Conservation (phyloP, 148 eudicot species). For the Spergularia marina region DNA sequence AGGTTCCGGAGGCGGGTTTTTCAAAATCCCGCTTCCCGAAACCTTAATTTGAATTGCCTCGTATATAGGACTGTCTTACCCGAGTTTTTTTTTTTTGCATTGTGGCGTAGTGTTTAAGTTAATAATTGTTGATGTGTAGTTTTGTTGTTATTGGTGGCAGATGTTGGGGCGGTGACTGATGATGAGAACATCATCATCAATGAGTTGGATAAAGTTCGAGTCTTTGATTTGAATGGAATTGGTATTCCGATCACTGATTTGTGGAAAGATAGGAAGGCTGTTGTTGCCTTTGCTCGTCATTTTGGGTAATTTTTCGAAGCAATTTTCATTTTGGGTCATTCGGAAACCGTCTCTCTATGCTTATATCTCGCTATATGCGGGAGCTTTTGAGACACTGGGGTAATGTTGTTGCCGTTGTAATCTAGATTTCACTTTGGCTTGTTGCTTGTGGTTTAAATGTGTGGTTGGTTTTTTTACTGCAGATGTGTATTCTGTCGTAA, state of each 20-base stretch:
- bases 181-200: conserved; percentile 20
- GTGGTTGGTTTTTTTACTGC: conserved; percentile 16
- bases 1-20: too few relatives aligned
- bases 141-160: conserved; percentile 27
- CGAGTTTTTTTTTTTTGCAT: too few relatives aligned
- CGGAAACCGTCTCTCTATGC: too few relatives aligned
- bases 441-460: background rate
- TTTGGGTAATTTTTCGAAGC: conserved; percentile 53
- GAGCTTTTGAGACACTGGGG: too few relatives aligned
- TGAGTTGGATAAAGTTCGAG: conserved; percentile 54
- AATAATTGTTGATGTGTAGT: background rate
- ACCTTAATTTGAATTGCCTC: background rate
- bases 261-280: conserved; percentile 93
- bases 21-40: too few relatives aligned
- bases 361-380: too few relatives aligned
- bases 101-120: background rate
- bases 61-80: background rate
- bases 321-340: too few relatives aligned
- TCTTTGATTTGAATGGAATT: conserved; percentile 73
- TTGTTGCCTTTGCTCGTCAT: conserved; percentile 97
- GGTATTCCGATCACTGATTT: conserved; percentile 66
- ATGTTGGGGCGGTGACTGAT: conserved; percentile 30
- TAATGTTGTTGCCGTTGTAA: background rate
- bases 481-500: conserved; percentile 95
- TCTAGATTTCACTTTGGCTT: background rate